Base-by-base conservation (phyloP, 1,284 basidiomycete genomes). In the Fomitopsis pinicola region DNA sequence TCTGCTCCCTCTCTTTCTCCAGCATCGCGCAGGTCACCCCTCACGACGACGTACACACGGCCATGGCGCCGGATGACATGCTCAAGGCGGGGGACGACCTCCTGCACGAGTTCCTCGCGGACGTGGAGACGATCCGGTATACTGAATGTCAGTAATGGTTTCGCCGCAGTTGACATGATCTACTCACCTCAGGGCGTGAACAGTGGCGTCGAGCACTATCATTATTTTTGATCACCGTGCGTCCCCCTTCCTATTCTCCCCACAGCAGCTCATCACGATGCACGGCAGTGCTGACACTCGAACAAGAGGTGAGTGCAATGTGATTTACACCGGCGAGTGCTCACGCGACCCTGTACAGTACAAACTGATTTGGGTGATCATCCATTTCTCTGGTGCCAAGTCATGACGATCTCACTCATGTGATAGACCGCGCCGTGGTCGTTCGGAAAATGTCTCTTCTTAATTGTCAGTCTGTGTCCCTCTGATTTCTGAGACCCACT, bases 151-250 rank as follows among this genome's bases (percentile, higher is more conserved):
- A 59, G 69, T 63, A n/a, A 2, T 10, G 2, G 14, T 6, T 28
- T 17, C 6, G 33, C 35, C 9, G n/a, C 14, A 15, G 19, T 22
- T n/a, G 22, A 19, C 44, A n/a, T 53, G 26, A 56, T 14, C 17
- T 48, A 30, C 54, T 59, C 33, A 59, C 38, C 22, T 45, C 22
- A 22, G 22, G 22, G 22, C 45, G 42, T 53, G 5, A 19, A 26
- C 60, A 83, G 82, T 84, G 64, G 77, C 80, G 7, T 80, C 81
- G 2, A 80, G 77, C 57, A 69, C 72, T 19, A 80, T 84, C 62
- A 80, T 84, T 36, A 64, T 83, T n/a, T 83, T 74, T 63, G 82
- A 84, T 65, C 81, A 84, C 68, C 35, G 82, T 83, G 63, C 61
- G 81, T 64, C 7, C 48, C 26, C 42, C 36, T 17, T 22, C 22